Evolutionary conservation across 805 yeast species (phyloP).

Genomic region (Grigorovia humatica): DNA sequence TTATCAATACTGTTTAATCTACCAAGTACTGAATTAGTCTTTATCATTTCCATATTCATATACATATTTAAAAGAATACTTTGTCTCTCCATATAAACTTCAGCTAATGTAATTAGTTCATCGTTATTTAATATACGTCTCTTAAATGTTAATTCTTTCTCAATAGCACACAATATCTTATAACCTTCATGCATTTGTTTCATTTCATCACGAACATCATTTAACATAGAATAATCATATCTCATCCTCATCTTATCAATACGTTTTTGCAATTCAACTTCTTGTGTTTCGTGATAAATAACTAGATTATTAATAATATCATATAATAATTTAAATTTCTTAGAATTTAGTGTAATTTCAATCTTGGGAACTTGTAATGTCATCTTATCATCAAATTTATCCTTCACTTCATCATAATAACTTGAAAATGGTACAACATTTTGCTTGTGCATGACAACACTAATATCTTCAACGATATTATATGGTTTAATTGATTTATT

Average conservation of each 20-base stretch:
- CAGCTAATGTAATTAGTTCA: constrained; percentile 35
- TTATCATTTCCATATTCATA: constrained; percentile 36
- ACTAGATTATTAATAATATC: constrained; percentile 53
- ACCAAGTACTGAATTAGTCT: constrained; percentile 24
- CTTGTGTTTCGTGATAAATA: constrained; percentile 64
- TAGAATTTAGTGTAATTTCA: constrained; percentile 57
- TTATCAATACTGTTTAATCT: constrained; percentile 15
- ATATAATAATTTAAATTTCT: constrained; percentile 60
- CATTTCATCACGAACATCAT: constrained; percentile 39
- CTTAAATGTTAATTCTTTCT: constrained; percentile 40
- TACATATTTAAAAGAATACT: constrained; percentile 34
- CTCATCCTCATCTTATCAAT: constrained; percentile 59
- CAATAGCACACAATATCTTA: constrained; percentile 32
- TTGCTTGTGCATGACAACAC: constrained; percentile 52
- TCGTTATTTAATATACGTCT: constrained; percentile 41
- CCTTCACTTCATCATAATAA: constrained; percentile 20
- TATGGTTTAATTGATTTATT: constrained; percentile 37
- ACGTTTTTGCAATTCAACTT: constrained; percentile 44
- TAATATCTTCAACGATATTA: constrained; percentile 52
- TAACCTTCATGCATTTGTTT: constrained; percentile 40
- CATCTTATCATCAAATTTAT: constrained; percentile 34
- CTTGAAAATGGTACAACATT: constrained; percentile 38
- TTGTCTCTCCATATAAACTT: constrained; percentile 30
- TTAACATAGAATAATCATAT: constrained; percentile 55
- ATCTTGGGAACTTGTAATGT: constrained; percentile 62